These are phyloP conservation scores for Castanopsis chinensis DNA, from an alignment of 306 rosid genomes.

Conservation along the genomic window DNA sequence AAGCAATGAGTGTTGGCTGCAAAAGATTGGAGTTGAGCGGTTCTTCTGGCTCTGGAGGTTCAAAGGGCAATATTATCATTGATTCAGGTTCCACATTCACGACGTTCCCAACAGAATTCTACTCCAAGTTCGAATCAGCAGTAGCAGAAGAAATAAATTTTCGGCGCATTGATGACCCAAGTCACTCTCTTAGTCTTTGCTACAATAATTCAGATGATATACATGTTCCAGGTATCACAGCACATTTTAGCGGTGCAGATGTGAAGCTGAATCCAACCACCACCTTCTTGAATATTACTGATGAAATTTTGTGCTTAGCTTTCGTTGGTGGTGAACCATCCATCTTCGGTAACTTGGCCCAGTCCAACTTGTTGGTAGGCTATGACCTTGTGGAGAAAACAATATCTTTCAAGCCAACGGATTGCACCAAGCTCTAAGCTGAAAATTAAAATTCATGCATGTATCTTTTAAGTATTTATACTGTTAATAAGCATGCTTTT, in stretches of 20 bases:
- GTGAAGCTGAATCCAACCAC: slow-evolving; percentile 19
- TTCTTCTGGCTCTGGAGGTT: background rate
- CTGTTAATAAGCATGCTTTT: too few species aligned
- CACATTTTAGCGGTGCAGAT: slow-evolving; percentile 35
- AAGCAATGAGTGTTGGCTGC: slow-evolving; percentile 28
- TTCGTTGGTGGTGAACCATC: background rate
- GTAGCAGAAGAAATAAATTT: background rate
- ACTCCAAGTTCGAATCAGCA: background rate
- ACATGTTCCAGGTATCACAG: background rate
- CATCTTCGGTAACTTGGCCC: slow-evolving; percentile 40
- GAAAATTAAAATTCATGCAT: background rate
- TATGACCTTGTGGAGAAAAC: too few species aligned
- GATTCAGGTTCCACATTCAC: too few species aligned
- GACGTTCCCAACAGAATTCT: too few species aligned
- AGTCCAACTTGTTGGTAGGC: too few species aligned
- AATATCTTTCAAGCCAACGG: too few species aligned
- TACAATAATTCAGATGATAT: background rate
- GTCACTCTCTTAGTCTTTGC: background rate
- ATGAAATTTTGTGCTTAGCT: slow-evolving; percentile 38
- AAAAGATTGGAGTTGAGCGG: background rate
- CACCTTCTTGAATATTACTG: slow-evolving; percentile 27
- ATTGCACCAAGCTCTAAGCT: too few species aligned
- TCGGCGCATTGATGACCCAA: background rate
- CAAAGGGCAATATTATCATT: slow-evolving; percentile 15
- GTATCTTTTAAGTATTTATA: too few species aligned